Evolutionary conservation across 2,329 filamentous ascomycete genomes (phyloP).

Genomic region (Ophiostoma quercus): DNA sequence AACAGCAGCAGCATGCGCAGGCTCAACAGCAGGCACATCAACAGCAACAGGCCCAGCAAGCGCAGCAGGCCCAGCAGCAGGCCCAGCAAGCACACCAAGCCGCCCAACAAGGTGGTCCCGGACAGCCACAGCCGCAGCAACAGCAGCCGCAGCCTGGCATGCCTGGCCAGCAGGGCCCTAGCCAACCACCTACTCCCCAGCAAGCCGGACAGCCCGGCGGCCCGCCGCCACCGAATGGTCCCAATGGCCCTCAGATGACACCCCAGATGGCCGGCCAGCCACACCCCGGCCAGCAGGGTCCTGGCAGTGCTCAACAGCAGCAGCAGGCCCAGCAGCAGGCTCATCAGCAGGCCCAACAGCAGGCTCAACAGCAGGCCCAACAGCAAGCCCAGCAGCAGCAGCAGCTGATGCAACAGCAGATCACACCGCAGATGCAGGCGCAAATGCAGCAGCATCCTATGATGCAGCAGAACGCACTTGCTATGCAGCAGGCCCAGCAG

Average conservation of each 20-base stretch:
- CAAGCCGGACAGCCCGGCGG: constrained; percentile 35
- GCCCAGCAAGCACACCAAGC: constrained; percentile 38
- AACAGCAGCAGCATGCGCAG: constrained; percentile 33
- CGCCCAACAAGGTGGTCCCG: constrained; percentile 37
- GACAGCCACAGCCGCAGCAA: constrained; percentile 34
- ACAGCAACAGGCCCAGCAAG: constrained; percentile 32
- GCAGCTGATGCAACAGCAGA: constrained; percentile 30
- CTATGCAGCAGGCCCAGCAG: constrained; percentile 40
- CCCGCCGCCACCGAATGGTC: constrained; percentile 30
- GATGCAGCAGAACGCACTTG: constrained; percentile 36
- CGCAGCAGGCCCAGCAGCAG: constrained; percentile 34
- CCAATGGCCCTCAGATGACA: constrained; percentile 31
- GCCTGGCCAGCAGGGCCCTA: constrained; percentile 19
- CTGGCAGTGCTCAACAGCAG: constrained; percentile 26
- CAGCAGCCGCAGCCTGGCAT: constrained; percentile 26
- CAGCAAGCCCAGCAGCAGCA: constrained; percentile 16
- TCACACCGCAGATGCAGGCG: constrained; percentile 42
- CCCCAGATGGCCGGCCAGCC: constrained; percentile 33
- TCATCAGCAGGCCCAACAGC: background rate
- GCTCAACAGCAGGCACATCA: constrained; percentile 19
- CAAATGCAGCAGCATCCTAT: constrained; percentile 36
- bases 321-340: background rate
- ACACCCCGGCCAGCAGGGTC: constrained; percentile 36
- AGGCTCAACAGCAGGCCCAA: background rate
- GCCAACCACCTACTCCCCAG: constrained; percentile 30